Base-by-base conservation (phyloP, 768 basidiomycete genomes). In the Auricularia sp. region DNA sequence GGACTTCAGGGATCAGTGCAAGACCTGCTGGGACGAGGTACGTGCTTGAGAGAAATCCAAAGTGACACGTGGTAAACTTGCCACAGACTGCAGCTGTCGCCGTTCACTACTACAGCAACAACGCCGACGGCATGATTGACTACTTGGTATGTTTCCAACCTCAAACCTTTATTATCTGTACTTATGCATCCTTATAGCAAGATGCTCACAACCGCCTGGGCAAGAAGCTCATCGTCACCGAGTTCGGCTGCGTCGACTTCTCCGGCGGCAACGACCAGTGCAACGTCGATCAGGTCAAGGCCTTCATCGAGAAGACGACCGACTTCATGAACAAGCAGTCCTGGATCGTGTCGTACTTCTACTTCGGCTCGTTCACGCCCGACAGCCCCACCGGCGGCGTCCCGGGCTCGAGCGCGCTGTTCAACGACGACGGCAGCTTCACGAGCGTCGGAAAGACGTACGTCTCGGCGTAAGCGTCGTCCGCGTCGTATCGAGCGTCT, bases 171-270 rank as follows among this genome's bases (percentile, higher is more conserved):
- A 45, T 45, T 45, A 18, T 11, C 44, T 45, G 10, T 45, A 18
- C 44, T 11, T 18, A 29, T 29, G 29, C 44, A 18, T 51, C 14
- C 47, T 14, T 21, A 21, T 51, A 51, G 47, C 5, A 29, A 6
- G 56, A 59, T 8, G 56, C 34, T 7, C 56, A 59, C 56, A 59
- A 35, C 56, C 56, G 56, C 56, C 34, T 33, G 11, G 24, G 29
- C 24, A 59, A 59, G 56, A 24, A 24, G 24, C 56, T 59, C 29
- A 35, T 59, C 34, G 29, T 59, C 34, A 59, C 56, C 56, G 56
- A 59, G 34, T 59, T 59, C 56, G 56, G 56, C 56, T 59, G 56
- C 34, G 56, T 35, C 56, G 56, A 59, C 56, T 59, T 29, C 29
- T 29, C 24, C 18, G 56, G 56, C 24, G 14, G 24, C 14, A 59